Evolutionary conservation across 164 flowering plant genomes (phyloP).

Genomic region (Warburgia ugandensis): DNA sequence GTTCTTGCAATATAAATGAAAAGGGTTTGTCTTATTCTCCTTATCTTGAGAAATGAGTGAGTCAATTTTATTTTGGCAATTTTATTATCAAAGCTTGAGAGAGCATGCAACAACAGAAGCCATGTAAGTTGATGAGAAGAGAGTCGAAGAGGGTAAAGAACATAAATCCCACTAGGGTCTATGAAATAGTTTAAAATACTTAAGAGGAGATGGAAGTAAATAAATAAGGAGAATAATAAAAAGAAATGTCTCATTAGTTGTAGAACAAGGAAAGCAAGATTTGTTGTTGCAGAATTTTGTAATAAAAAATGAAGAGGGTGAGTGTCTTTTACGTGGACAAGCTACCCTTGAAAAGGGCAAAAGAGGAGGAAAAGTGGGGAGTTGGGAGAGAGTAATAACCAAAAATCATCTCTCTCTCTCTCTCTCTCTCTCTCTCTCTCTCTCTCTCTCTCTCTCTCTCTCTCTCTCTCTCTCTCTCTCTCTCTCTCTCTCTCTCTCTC

Average conservation of each 20-base stretch:
- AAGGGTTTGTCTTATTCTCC: no score
- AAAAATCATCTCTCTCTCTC: not conserved
- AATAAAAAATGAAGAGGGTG: slow-evolving; percentile 4
- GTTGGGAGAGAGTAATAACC: not conserved
- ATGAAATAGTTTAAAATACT: not conserved
- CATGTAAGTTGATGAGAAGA: no score
- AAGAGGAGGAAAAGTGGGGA: slow-evolving; percentile 12
- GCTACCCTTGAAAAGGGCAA: slow-evolving; percentile 17
- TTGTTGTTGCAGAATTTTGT: slow-evolving; percentile 13
- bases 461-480: not conserved
- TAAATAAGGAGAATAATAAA: not conserved
- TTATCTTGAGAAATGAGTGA: no score
- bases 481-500: no score
- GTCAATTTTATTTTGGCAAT: no score
- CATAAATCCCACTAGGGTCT: no score
- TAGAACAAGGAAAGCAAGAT: slow-evolving; percentile 20
- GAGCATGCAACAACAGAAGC: no score
- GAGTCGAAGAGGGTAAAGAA: no score
- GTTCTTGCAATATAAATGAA: no score
- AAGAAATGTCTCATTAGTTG: not conserved
- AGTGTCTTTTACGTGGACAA: slow-evolving; percentile 14
- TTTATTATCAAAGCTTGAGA: no score
- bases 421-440: not conserved
- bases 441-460: not conserved
- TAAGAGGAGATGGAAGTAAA: not conserved